Percentiles rank a stretch among this genome's conserved stretches.
Conservation (phyloP, 176 grass and related monocot genomes). For the Thinopyrum elongatum region DNA sequence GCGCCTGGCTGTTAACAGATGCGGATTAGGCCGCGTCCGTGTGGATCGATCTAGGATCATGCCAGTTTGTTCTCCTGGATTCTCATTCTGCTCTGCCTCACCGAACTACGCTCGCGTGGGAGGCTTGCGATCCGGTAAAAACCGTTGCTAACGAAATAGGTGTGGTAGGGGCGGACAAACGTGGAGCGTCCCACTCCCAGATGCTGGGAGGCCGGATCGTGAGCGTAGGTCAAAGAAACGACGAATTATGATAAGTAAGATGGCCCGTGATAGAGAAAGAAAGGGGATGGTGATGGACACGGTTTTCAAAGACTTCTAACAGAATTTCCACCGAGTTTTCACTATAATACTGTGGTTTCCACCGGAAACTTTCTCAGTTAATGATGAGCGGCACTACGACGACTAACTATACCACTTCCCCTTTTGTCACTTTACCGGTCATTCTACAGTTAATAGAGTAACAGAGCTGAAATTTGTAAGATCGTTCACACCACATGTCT, state of each 20-base stretch:
- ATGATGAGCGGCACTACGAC: not conserved
- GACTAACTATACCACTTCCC: not conserved
- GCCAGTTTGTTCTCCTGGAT: not conserved
- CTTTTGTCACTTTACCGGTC: not conserved
- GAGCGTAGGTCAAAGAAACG: not conserved
- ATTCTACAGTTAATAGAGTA: not conserved
- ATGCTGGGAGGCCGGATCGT: not conserved
- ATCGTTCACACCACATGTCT: not conserved
- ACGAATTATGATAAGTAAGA: not conserved
- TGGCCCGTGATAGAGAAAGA: not conserved
- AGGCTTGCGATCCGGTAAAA: not conserved
- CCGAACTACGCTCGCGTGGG: not conserved
- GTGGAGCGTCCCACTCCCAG: conserved; percentile 24
- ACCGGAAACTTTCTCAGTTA: not conserved
- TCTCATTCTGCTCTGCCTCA: not conserved
- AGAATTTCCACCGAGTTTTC: not conserved
- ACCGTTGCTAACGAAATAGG: not conserved
- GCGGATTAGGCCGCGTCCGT: too few relatives aligned
- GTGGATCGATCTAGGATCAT: not conserved
- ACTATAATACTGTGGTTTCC: not conserved
- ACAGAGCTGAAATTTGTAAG: not conserved
- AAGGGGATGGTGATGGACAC: not conserved
- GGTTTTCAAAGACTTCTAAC: not conserved
- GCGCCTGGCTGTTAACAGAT: not conserved
- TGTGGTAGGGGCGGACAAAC: not conserved